Conservation (phyloP, 1,139 yeast genomes). For the Saccharomycopsis hybrid region DNA sequence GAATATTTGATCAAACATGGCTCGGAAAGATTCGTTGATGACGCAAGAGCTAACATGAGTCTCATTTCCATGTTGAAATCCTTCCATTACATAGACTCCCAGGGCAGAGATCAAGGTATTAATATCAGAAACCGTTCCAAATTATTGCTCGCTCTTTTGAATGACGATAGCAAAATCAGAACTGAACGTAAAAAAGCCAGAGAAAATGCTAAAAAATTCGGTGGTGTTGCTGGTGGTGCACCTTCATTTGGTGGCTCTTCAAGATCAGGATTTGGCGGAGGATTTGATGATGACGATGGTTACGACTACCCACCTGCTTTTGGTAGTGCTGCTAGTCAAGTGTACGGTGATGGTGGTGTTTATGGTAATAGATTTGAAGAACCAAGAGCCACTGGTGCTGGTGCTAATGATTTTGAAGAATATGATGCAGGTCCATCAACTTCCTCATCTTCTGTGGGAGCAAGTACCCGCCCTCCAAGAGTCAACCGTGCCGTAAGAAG, state of each 20-base stretch:
- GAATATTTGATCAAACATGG: conserved; percentile 92
- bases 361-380: conserved; percentile 64
- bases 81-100: conserved; percentile 89
- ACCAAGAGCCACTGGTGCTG: conserved; percentile 28
- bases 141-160: conserved; percentile 60
- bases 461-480: conserved; percentile 30
- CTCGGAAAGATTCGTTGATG: conserved; percentile 90
- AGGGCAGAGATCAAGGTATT: conserved; percentile 94
- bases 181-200: conserved; percentile 85
- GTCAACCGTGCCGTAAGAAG: conserved; percentile 20
- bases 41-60: conserved; percentile 77
- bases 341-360: conserved; percentile 73
- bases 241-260: conserved; percentile 29
- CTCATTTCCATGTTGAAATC: conserved; percentile 84
- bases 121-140: conserved; percentile 90
- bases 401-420: conserved; percentile 46
- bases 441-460: conserved; percentile 20
- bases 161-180: conserved; percentile 72
- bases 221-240: conserved; percentile 60
- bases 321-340: conserved; percentile 36
- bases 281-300: conserved; percentile 38
- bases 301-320: conserved; percentile 40
- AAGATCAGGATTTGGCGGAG: conserved; percentile 26
- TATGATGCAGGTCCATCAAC: conserved; percentile 47
- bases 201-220: conserved; percentile 73